Conservation (phyloP, 495 filamentous ascomycete species). For the Astrothelium subdiscretum region DNA sequence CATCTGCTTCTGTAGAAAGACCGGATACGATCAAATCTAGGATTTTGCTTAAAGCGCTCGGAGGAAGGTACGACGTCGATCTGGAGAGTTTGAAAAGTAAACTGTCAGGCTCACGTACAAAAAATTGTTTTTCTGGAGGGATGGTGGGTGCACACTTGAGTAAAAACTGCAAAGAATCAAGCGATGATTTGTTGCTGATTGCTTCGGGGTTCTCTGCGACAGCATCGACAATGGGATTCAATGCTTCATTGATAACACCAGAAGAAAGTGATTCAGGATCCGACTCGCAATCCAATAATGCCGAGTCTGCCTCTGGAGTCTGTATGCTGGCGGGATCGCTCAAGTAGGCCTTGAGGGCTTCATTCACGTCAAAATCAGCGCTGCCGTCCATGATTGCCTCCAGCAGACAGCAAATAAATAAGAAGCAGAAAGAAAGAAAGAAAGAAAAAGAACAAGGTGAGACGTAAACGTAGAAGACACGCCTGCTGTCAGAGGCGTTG, state of each 20-base stretch:
- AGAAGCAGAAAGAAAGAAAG: slow-evolving; percentile 21
- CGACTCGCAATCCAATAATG: slow-evolving; percentile 79
- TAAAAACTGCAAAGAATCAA: slow-evolving; percentile 90
- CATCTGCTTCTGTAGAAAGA: slow-evolving; percentile 82
- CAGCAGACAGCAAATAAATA: slow-evolving; percentile 22
- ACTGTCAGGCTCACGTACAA: slow-evolving; percentile 39
- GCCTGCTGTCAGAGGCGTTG: background rate
- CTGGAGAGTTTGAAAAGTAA: slow-evolving; percentile 60
- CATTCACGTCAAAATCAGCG: slow-evolving; percentile 85
- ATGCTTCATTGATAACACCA: slow-evolving; percentile 64
- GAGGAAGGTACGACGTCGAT: slow-evolving; percentile 69
- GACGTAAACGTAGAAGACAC: background rate
- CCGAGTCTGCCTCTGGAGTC: slow-evolving; percentile 77
- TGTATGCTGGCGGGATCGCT: slow-evolving; percentile 73
- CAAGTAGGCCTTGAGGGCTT: slow-evolving; percentile 89
- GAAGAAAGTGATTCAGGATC: slow-evolving; percentile 74
- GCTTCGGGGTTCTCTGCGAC: slow-evolving; percentile 85
- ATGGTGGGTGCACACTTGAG: slow-evolving; percentile 82
- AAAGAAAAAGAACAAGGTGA: slow-evolving; percentile 3
- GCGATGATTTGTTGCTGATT: slow-evolving; percentile 60
- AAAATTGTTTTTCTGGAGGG: slow-evolving; percentile 34
- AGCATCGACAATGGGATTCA: slow-evolving; percentile 89
- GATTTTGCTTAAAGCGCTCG: slow-evolving; percentile 76
- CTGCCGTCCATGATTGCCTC: slow-evolving; percentile 55
- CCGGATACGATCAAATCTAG: slow-evolving; percentile 89